Conservation (phyloP, 169 alveolate genomes). For the Plasmodium gonderi region DNA sequence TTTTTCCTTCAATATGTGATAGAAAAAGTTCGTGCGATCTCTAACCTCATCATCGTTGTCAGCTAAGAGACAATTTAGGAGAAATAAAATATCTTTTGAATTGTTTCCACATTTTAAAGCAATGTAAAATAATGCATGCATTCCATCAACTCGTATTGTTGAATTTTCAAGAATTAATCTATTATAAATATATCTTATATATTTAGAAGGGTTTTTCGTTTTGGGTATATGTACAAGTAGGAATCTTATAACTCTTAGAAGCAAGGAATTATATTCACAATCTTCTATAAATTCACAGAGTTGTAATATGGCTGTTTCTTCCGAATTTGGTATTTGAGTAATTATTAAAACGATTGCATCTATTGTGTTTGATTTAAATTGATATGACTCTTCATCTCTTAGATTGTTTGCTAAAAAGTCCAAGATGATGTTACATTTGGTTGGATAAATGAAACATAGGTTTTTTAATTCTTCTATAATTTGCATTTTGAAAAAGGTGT, state of each 20-base stretch:
- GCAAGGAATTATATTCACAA: conserved; percentile 95
- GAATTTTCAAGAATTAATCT: conserved; percentile 96
- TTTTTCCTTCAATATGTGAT: conserved; percentile 53
- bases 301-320: conserved; percentile 90
- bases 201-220: conserved; percentile 92
- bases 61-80: conserved; percentile 77
- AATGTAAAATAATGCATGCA: conserved; percentile 94
- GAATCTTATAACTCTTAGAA: conserved; percentile 89
- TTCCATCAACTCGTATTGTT: conserved; percentile 96
- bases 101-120: conserved; percentile 83
- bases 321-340: conserved; percentile 84
- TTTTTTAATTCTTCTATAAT: conserved; percentile 93
- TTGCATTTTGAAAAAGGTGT: conserved; percentile 93
- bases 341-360: conserved; percentile 94
- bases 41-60: conserved; percentile 87
- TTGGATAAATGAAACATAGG: conserved; percentile 94
- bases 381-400: conserved; percentile 92
- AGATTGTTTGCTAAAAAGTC: conserved; percentile 92
- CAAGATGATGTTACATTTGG: conserved; percentile 91
- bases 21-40: conserved; percentile 81
- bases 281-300: conserved; percentile 98
- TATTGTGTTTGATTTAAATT: conserved; percentile 91
- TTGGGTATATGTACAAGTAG: conserved; percentile 93
- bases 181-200: conserved; percentile 96
- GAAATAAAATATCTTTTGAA: conserved; percentile 77